Base-by-base conservation (phyloP, 2,329 filamentous ascomycete species). In the Paraconiothyrium sp. region DNA sequence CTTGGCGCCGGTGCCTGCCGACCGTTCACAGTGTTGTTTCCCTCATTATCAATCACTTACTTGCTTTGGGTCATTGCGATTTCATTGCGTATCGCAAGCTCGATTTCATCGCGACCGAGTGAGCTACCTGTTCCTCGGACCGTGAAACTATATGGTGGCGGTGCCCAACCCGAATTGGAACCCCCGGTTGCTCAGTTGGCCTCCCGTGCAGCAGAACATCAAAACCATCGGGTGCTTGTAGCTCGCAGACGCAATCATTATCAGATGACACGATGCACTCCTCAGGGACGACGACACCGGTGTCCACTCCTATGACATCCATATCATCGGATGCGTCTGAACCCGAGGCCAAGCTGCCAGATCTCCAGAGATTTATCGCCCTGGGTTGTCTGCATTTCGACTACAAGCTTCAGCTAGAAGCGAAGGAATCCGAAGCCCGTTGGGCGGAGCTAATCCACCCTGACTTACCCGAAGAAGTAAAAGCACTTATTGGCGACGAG, bases 331-430 rank as follows among this genome's bases (percentile, higher is more conserved):
- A 58, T n/a, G 55, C 57, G 27, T 32, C 54, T 24, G 43, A 60
- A 11, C 41, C 37, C 30, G 62, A 67, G 7, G 46, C 37, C 32
- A 59, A 55, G 1, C 46, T 67, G 16, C 56, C 65, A 8, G 68
- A 76, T 44, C 32, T 77, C 46, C 60, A 67, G 11, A 67, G 62
- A n/a, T 78, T 78, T 49, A 74, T 79, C 20, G 69, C 76, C 0
- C 54, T 79, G n/a, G 77, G 77, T 3, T 77, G 75, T 49, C 70
- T 79, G 43, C 71, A 72, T 37, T 56, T 70, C 37, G 59, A 75
- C 5, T 11, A 62, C 4, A 1, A 50, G n/a, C 16, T 66, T 30
- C 10, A 39, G 0, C 37, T 44, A 39, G 27, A 22, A 11, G 16
- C 10, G 6, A 32, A 58, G 9, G n/a, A n/a, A 0, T 37, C 57